Evolutionary conservation across 148 eudicot species (phyloP).

Genomic region (Polygonum aviculare): DNA sequence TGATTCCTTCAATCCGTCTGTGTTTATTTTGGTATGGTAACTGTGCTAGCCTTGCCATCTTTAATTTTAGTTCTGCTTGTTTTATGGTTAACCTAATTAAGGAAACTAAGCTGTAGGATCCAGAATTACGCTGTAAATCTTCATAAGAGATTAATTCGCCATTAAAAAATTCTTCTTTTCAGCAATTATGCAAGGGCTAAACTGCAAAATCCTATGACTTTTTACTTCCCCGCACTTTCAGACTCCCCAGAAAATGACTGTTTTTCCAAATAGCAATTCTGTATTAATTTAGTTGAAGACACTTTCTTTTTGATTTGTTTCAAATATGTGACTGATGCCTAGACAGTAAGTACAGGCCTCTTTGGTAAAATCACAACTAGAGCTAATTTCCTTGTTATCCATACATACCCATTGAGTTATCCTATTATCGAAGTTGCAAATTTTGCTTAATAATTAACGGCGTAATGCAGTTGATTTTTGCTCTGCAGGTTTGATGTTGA

Average conservation of each 20-base stretch:
- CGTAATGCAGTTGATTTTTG: not conserved
- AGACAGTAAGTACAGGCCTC: not conserved
- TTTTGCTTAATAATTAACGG: not conserved
- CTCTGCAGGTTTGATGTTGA: constrained; percentile 63
- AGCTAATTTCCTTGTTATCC: not conserved
- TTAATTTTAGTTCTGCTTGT: not conserved
- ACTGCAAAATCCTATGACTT: not conserved
- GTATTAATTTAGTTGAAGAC: not conserved
- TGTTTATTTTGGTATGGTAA: not conserved
- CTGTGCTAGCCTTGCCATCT: not conserved
- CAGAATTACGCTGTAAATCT: not conserved
- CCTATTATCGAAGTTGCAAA: not conserved
- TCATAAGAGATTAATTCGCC: not conserved
- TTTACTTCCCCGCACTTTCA: not conserved
- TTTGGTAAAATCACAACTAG: not conserved
- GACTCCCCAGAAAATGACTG: not conserved
- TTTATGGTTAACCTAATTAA: not conserved
- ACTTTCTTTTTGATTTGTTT: not conserved
- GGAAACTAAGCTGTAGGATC: not conserved
- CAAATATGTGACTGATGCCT: not conserved
- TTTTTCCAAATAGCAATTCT: not conserved
- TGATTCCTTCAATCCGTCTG: not conserved
- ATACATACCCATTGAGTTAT: not conserved
- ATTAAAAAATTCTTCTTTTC: not conserved
- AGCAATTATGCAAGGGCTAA: not conserved